Evolutionary conservation across 345 rosid species (phyloP), one percentile per base, ranked within the genome.

Genomic region (Gossypium stocksii): DNA sequence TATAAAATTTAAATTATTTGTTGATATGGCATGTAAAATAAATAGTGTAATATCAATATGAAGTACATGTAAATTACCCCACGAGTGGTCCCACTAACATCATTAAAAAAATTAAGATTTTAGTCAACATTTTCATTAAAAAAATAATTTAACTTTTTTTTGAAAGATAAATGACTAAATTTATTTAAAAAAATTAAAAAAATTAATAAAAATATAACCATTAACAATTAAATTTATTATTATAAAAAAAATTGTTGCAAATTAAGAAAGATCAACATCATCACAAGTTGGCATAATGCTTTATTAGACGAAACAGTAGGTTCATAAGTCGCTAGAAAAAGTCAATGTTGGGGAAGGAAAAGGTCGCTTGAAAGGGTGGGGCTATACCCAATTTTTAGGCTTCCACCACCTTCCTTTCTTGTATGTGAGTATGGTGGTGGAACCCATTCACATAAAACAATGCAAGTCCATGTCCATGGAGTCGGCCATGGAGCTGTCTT

Each of bases 251-350:
- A 29, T 29, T 29, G 7, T 34, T 34, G 38, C 38, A 34, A 34
- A 34, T 4, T 34, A 34, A 34, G 38, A 34, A 34, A 6, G 22
- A 71, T 64, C 80, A 43, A 27, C 56, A 77, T 71, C 54, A 45
- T n/a, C 2, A 51, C 38, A 27, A 53, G 72, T 71, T 63, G 64
- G 57, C 73, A 73, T 19, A 59, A 58, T 58, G 58, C 72, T 69
- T 69, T 51, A 69, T 69, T 51, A 27, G 22, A 49, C 14, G 22
- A 51, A 4, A 46, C 23, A 69, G 23, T 69, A 4, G 59, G 44
- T 25, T 49, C 58, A 25, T 27, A 49, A 49, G 72, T 61, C 74
- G 29, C 76, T 54, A 25, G 60, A 15, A 46, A 64, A 51, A 51
- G 49, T 54, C 63, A 71, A 34, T 71, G n/a, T 54, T 71, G 12